Base-by-base conservation (phyloP, 352 stramenopile genomes). In the Aphanomyces stellatus region DNA sequence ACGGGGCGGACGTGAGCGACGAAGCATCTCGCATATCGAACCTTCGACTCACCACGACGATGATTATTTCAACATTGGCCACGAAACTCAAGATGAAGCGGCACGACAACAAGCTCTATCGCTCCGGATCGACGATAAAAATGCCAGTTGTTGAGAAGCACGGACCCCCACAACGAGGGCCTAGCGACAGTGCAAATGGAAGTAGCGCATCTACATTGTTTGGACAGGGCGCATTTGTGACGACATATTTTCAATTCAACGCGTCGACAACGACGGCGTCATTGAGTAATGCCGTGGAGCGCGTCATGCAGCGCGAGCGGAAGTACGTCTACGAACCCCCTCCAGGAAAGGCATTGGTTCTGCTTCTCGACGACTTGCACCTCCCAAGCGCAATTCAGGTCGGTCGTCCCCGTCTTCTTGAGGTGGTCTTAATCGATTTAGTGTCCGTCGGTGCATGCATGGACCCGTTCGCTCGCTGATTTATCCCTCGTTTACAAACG, bases 321-420 rank as follows among this genome's bases (percentile, higher is more conserved):
- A 79, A 71, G 2, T 66, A 67, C 0, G 67, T 86, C 27, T 85
- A 72, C 28, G 79, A 88, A 49, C 77, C 79, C 8, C 79, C 79
- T 7, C 76, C 79, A 17, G 79, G 79, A 0, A 86, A 88, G 53
- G 69, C 77, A 7, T 76, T 76, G 17, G 31, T 86, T 5, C 53
- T 88, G 13, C 72, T 88, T 28, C 62, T 88, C 31, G 79, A 88
- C 27, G 79, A 88, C 40, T 62, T 88, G 25, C 77, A 88, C 25
- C 53, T 88, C 5, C 68, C 78, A 30, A 35, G 51, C 7, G 41
- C 62, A 40, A 33, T 19, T 0, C 25, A 42, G 11, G 22, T 57
- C 0, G 11, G 27, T 41, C 67, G 0, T 78, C 62, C 0, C 72
- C 69, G 0, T 69, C 31, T 63, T 8, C 72, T 70, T 5, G 62